Base-by-base conservation (phyloP, 1,284 basidiomycete genomes). In the Termitomyces sp. region DNA sequence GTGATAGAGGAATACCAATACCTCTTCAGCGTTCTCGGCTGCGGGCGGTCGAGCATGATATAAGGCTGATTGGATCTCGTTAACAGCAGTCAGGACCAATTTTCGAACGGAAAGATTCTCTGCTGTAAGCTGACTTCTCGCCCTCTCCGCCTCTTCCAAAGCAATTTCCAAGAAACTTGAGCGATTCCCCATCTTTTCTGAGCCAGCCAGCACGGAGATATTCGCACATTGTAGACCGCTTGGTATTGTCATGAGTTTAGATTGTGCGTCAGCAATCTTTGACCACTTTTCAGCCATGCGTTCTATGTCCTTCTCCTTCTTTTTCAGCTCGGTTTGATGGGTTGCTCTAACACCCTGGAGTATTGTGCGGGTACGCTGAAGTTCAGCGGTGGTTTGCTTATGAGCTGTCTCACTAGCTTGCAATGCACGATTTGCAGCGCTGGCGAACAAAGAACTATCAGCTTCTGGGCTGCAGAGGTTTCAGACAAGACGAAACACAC, bases 231-330 rank as follows among this genome's bases (percentile, higher is more conserved):
- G 71, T 58, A 88, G 68, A 10, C 84, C 83, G 46, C 78, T 75
- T 5, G 74, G 66, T 0, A 70, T 60, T 3, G 61, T 64, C 53
- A 62, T 67, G 11, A 78, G 70, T 62, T 81, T 86, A 2, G 77
- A 67, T 65, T 91, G 88, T 16, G 77, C 70, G 57, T 87, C 88
- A 5, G 80, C 71, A 14, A 93, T 66, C 64, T 85, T 91, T 19
- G 77, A 72, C 82, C 90, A 89, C 57, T 84, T 84, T 37, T 89
- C 88, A n/a, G 81, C 62, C 60, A 90, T 83, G 26, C 84, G 80
- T 61, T 93, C 91, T 28, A 88, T 70, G 50, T 93, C 91, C 59
- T 86, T 84, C 62, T 96, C 91, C 58, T 78, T 79, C 70, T 85
- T 90, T 76, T 88, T 92, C 28, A 89, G 67, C 62, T 94, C 92